Conservation (phyloP, 805 yeast genomes). For the Sugiyamaella qingdaonensis region DNA sequence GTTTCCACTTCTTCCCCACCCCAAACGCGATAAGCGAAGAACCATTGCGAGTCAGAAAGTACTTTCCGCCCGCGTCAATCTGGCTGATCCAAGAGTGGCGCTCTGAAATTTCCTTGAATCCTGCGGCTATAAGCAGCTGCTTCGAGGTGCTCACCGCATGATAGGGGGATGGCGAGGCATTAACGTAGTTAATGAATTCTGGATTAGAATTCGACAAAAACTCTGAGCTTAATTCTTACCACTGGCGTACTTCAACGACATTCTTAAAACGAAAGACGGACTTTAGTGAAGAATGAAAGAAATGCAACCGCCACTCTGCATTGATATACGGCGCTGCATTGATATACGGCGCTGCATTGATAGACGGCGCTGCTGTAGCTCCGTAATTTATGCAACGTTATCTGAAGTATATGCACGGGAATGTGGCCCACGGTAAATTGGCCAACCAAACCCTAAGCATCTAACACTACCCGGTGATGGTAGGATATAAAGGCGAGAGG, state of each 20-base stretch:
- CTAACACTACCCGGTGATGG: no score
- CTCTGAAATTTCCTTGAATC: constrained; percentile 72
- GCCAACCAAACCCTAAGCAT: no score
- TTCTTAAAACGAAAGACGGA: not conserved
- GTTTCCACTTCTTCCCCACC: constrained; percentile 65
- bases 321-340: no score
- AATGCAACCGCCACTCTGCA: no score
- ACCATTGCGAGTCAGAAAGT: constrained; percentile 84
- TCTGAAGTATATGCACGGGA: no score
- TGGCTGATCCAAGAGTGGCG: constrained; percentile 62
- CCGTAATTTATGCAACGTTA: no score
- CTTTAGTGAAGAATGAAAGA: not conserved
- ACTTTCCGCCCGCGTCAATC: constrained; percentile 55
- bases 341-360: no score
- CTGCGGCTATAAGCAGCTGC: constrained; percentile 49
- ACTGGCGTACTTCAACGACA: constrained; percentile 16
- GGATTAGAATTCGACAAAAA: not conserved
- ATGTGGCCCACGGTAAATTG: no score
- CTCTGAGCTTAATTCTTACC: constrained; percentile 8
- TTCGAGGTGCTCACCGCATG: constrained; percentile 78
- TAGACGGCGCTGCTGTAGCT: no score
- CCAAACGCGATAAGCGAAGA: constrained; percentile 86
- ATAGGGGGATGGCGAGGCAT: constrained; percentile 88
- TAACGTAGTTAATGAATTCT: constrained; percentile 73
- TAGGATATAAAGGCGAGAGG: no score